Evolutionary conservation across 2,329 filamentous ascomycete species (phyloP).

Genomic region (Fusarium algeriense): DNA sequence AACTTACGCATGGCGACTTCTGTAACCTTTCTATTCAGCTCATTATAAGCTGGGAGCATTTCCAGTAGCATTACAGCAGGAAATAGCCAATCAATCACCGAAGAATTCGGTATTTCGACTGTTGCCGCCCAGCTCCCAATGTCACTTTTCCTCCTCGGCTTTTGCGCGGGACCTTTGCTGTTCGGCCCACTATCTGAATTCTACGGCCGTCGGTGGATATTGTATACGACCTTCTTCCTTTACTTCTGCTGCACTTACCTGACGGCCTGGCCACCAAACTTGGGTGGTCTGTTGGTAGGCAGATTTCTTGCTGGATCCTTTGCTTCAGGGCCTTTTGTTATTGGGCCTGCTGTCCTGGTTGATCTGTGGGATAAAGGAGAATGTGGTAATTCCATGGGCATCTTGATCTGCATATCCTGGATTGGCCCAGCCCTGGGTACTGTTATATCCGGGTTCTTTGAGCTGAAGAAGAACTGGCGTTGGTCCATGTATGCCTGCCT

Average conservation of each 20-base stretch:
- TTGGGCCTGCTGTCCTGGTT: neutral
- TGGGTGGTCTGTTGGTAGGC: neutral
- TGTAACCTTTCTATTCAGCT: neutral
- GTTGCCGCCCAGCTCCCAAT: neutral
- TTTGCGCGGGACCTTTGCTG: neutral
- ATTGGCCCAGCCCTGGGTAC: neutral
- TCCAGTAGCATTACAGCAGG: neutral
- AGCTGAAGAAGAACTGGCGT: neutral
- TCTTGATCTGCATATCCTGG: neutral
- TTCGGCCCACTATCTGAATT: neutral
- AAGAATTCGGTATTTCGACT: neutral
- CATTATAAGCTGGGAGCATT: neutral
- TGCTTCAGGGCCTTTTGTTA: neutral
- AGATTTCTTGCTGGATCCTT: neutral
- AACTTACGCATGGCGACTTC: no score
- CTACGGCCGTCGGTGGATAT: neutral
- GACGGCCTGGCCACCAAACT: neutral
- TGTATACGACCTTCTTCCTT: neutral
- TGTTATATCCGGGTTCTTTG: neutral
- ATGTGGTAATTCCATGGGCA: neutral
- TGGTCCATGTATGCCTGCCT: neutral
- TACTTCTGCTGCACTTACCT: neutral
- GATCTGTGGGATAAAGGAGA: neutral
- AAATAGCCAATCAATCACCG: accelerated
- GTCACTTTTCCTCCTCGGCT: neutral